phyloP scores from a whole-genome alignment of 2,329 filamentous ascomycete genomes.

The Calycina herbarum region DNA sequence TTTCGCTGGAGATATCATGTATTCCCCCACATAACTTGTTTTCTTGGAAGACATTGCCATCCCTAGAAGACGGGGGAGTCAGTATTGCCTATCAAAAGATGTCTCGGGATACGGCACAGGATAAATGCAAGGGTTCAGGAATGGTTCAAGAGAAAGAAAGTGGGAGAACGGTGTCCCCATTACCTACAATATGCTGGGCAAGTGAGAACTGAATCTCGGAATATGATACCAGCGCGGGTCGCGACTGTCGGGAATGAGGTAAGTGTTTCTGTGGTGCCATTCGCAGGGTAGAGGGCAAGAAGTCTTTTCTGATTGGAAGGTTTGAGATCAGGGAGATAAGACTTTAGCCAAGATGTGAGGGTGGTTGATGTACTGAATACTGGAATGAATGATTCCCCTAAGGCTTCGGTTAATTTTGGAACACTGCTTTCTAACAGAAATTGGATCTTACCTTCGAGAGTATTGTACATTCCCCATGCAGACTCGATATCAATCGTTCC shows the following conservation, averaged over 20 bases:
- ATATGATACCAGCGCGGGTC: slow-evolving; percentile 55
- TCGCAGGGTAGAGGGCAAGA: slow-evolving; percentile 48
- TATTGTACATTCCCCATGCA: slow-evolving; percentile 59
- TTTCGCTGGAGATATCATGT: slow-evolving; percentile 58
- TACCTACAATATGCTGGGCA: slow-evolving; percentile 59
- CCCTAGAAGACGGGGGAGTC: slow-evolving; percentile 34
- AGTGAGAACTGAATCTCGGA: slow-evolving; percentile 57
- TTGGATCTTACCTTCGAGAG: slow-evolving; percentile 46
- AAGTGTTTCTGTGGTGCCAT: slow-evolving; percentile 47
- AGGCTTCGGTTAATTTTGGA: not conserved
- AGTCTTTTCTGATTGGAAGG: slow-evolving; percentile 42
- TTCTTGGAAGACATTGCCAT: slow-evolving; percentile 43
- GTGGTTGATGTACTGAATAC: slow-evolving; percentile 37
- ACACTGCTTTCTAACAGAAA: not conserved
- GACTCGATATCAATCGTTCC: slow-evolving; percentile 46
- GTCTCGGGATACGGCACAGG: no score
- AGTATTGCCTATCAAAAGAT: no score
- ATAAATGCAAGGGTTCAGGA: no score
- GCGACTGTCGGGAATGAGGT: slow-evolving; percentile 50
- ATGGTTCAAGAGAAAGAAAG: no score
- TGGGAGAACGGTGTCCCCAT: no score
- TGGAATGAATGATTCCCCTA: slow-evolving; percentile 56
- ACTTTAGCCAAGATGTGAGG: slow-evolving; percentile 50
- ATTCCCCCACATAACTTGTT: slow-evolving; percentile 57
- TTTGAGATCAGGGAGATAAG: slow-evolving; percentile 53